phyloP scores from a whole-genome alignment of 2,329 filamentous ascomycete species.

The Cercospora zeae-maydis region DNA sequence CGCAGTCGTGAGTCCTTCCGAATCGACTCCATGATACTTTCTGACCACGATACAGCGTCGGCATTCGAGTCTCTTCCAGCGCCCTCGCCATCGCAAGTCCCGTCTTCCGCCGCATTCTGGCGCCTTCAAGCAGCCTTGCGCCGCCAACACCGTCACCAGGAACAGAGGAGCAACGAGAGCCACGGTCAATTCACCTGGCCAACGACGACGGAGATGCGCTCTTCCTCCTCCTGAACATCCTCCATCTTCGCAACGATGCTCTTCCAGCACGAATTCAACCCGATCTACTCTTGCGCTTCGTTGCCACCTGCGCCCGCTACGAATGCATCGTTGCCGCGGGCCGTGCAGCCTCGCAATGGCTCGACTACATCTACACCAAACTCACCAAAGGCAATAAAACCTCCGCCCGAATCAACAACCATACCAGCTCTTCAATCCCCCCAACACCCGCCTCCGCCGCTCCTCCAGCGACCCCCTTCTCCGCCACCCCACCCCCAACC shows the following conservation, averaged over 20 bases:
- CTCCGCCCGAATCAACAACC: not conserved
- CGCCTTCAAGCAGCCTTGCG: not conserved
- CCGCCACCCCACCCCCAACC: conserved; percentile 2
- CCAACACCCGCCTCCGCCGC: not conserved
- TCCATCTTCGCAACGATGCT: conserved; percentile 30
- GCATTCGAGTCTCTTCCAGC: conserved; percentile 26
- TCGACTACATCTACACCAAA: conserved; percentile 31
- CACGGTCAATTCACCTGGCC: conserved; percentile 18
- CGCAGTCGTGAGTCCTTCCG: not conserved
- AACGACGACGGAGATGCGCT: conserved; percentile 28
- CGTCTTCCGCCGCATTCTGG: conserved; percentile 23
- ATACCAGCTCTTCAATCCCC: not conserved
- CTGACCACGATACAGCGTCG: conserved; percentile 8
- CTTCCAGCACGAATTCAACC: conserved; percentile 27
- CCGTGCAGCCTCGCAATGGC: conserved; percentile 27
- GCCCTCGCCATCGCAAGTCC: conserved; percentile 25
- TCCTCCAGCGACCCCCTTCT: conserved; percentile 2
- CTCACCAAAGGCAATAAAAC: not conserved
- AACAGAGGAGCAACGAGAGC: conserved; percentile 3
- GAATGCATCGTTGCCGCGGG: conserved; percentile 27
- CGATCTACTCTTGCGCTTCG: conserved; percentile 25
- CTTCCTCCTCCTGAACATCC: conserved; percentile 28
- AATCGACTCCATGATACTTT: not conserved
- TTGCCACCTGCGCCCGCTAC: conserved; percentile 24
- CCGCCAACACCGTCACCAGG: not conserved